These are phyloP conservation scores for Globomyces pollinis-pini DNA, from an alignment of 192 early-diverging fungal genomes.

Conservation along the genomic window DNA sequence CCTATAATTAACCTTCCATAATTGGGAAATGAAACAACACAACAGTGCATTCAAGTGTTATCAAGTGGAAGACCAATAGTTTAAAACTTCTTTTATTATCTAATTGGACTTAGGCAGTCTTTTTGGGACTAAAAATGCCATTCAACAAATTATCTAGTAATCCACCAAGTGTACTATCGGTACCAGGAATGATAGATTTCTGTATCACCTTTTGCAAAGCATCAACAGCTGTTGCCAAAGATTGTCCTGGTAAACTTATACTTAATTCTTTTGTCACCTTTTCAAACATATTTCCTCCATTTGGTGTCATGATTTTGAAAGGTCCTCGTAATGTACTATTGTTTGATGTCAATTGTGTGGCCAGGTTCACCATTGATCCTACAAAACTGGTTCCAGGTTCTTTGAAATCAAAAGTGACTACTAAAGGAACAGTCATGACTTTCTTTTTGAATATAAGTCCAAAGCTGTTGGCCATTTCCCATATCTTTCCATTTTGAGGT, in stretches of 20 bases:
- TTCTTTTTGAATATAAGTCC: background rate
- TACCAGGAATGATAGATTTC: too few relatives aligned
- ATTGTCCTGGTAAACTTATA: background rate
- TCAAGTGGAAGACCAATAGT: too few relatives aligned
- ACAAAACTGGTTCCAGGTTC: background rate
- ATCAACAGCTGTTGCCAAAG: background rate
- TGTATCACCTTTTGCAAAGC: too few relatives aligned
- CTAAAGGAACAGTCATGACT: background rate
- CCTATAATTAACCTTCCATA: too few relatives aligned
- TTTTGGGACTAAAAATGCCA: too few relatives aligned
- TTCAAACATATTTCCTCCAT: background rate
- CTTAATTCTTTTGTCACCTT: background rate
- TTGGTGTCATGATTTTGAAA: background rate
- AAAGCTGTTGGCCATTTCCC: background rate
- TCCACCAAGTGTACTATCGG: too few relatives aligned
- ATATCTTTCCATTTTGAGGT: background rate
- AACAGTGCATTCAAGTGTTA: too few relatives aligned
- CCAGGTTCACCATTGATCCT: background rate
- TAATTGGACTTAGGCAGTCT: too few relatives aligned
- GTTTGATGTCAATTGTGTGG: background rate
- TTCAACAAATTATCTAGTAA: too few relatives aligned
- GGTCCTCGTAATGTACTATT: background rate
- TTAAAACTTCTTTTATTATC: too few relatives aligned
- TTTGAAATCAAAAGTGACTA: background rate
- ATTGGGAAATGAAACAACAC: too few relatives aligned